Percentiles rank a stretch among this genome's conserved stretches.
These are phyloP conservation scores for Fusarium compactum DNA, from an alignment of 2,329 filamentous ascomycete species.

Conservation along the genomic window DNA sequence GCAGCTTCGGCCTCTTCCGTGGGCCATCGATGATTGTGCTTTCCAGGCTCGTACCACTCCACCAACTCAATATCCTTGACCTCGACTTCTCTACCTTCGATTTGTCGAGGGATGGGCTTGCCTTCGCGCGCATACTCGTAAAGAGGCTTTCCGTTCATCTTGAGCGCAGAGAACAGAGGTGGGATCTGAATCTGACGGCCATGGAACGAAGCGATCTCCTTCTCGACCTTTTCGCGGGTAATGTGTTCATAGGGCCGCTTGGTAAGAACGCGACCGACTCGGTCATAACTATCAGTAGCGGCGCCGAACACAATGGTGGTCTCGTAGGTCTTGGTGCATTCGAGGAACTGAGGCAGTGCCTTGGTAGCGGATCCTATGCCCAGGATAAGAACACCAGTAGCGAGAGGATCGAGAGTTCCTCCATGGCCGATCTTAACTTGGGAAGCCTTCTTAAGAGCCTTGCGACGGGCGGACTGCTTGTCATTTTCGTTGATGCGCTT, in stretches of 20 bases:
- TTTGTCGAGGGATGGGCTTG: slow-evolving; percentile 85
- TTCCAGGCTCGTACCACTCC: slow-evolving; percentile 86
- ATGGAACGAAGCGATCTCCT: slow-evolving; percentile 78
- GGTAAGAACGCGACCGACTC: slow-evolving; percentile 83
- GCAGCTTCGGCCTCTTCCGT: slow-evolving; percentile 79
- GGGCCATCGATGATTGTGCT: slow-evolving; percentile 84
- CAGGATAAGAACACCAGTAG: slow-evolving; percentile 90
- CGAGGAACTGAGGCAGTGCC: slow-evolving; percentile 79
- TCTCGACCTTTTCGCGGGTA: slow-evolving; percentile 81
- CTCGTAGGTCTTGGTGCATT: slow-evolving; percentile 95
- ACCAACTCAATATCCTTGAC: slow-evolving; percentile 82
- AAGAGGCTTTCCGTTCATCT: slow-evolving; percentile 91
- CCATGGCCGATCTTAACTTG: slow-evolving; percentile 96
- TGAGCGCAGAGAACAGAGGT: slow-evolving; percentile 91
- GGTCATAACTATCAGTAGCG: slow-evolving; percentile 92
- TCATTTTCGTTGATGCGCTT: slow-evolving; percentile 68
- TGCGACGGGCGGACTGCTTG: slow-evolving; percentile 70
- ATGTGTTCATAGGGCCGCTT: slow-evolving; percentile 83
- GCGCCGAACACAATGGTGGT: slow-evolving; percentile 90
- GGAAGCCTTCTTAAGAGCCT: slow-evolving; percentile 67
- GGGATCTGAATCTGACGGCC: slow-evolving; percentile 91
- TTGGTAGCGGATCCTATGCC: slow-evolving; percentile 93
- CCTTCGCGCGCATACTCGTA: slow-evolving; percentile 97
- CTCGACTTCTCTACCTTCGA: slow-evolving; percentile 82
- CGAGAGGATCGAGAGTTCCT: slow-evolving; percentile 93